Conservation (phyloP, 1,139 yeast species). For the Hyphopichia khmerensis region DNA sequence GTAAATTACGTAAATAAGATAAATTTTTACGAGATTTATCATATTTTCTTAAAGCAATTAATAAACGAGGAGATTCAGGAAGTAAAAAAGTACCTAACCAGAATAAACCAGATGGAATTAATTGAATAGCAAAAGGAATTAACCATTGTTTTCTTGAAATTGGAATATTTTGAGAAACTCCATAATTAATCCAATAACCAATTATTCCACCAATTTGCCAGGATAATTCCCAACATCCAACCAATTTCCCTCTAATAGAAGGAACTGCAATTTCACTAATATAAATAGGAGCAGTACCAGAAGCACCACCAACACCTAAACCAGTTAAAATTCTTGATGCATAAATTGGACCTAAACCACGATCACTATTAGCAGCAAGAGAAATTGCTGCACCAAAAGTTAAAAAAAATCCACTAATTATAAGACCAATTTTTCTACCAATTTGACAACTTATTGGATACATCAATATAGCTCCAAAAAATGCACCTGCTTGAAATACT, state of each 20-base stretch:
- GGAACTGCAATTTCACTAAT: slow-evolving; percentile 33
- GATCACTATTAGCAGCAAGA: slow-evolving; percentile 17
- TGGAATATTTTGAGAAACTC: slow-evolving; percentile 26
- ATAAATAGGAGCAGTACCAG: slow-evolving; percentile 33
- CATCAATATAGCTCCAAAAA: slow-evolving; percentile 28
- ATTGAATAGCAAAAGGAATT: slow-evolving; percentile 40
- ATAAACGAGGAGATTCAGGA: slow-evolving; percentile 51
- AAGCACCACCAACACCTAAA: slow-evolving; percentile 34
- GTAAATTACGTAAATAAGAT: slow-evolving; percentile 27
- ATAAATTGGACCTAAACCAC: slow-evolving; percentile 33
- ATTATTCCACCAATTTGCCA: slow-evolving; percentile 52
- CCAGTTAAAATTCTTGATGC: slow-evolving; percentile 39
- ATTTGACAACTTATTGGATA: slow-evolving; percentile 28
- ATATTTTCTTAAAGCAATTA: slow-evolving; percentile 31
- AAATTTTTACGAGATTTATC: slow-evolving; percentile 34
- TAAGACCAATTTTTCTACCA: slow-evolving; percentile 27
- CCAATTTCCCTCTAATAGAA: slow-evolving; percentile 34
- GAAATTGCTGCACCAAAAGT: slow-evolving; percentile 45
- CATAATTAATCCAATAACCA: slow-evolving; percentile 44
- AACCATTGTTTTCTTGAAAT: slow-evolving; percentile 28
- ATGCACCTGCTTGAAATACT: slow-evolving; percentile 37
- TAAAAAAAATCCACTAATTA: slow-evolving; percentile 32
- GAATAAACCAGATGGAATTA: slow-evolving; percentile 43
- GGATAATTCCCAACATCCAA: slow-evolving; percentile 50
- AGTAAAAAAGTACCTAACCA: slow-evolving; percentile 37